phyloP scores from a whole-genome alignment of 192 early-diverging fungal species.

The Kickxella alabastrina region DNA sequence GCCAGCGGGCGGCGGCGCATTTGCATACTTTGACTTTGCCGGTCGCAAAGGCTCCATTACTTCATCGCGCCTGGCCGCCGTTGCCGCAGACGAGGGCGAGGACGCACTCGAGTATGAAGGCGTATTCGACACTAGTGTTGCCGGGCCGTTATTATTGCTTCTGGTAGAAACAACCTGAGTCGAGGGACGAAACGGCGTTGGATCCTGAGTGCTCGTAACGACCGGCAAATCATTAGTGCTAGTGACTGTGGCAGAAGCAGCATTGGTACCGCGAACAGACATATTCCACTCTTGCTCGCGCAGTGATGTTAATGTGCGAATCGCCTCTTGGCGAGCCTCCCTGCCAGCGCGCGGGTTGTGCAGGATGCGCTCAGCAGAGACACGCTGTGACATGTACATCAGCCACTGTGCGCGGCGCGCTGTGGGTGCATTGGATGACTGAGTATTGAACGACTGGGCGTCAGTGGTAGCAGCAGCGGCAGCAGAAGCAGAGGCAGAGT shows the following conservation, averaged over 20 bases:
- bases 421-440: too few species aligned
- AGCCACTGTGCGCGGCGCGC: slow-evolving; percentile 14
- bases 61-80: slow-evolving; percentile 31
- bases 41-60: slow-evolving; percentile 37
- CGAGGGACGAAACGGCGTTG: slow-evolving; percentile 12
- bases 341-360: slow-evolving; percentile 5
- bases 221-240: not conserved
- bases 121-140: too few species aligned
- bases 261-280: not conserved
- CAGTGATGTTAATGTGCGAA: slow-evolving; percentile 6
- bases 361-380: slow-evolving; percentile 9
- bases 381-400: slow-evolving; percentile 8
- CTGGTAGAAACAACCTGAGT: slow-evolving; percentile 11
- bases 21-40: slow-evolving; percentile 2
- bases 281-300: slow-evolving; percentile 11
- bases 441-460: too few species aligned
- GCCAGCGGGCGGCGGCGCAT: slow-evolving; percentile 18
- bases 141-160: too few species aligned
- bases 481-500: not conserved
- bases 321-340: slow-evolving; percentile 12
- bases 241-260: not conserved
- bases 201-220: not conserved
- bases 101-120: too few species aligned
- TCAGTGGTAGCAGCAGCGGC: slow-evolving; percentile 1
- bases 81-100: too few species aligned